Conservation (phyloP, 495 filamentous ascomycete species). For the Tuber calosporum region DNA sequence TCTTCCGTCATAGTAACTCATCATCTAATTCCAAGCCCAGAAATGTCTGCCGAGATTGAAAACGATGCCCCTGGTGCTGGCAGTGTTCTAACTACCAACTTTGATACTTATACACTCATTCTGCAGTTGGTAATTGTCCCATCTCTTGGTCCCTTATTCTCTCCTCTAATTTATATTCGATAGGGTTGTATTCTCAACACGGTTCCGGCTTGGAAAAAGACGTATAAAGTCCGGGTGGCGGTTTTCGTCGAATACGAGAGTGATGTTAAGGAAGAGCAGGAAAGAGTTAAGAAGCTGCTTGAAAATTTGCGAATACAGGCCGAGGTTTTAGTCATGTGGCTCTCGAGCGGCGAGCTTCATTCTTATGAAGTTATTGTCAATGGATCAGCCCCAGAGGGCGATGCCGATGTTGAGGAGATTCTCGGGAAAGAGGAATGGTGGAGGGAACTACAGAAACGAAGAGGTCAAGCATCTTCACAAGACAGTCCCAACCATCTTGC, state of each 20-base stretch:
- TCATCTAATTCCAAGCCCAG: slow-evolving; percentile 17
- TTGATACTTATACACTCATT: slow-evolving; percentile 85
- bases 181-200: slow-evolving; percentile 72
- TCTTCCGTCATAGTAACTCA: neutral
- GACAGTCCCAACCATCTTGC: slow-evolving; percentile 41
- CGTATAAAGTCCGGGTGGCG: slow-evolving; percentile 63
- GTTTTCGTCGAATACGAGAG: slow-evolving; percentile 88
- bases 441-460: slow-evolving; percentile 61
- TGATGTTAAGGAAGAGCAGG: slow-evolving; percentile 71
- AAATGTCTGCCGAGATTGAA: slow-evolving; percentile 70
- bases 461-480: slow-evolving; percentile 44
- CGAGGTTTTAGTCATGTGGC: slow-evolving; percentile 70
- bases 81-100: slow-evolving; percentile 77
- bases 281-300: slow-evolving; percentile 64
- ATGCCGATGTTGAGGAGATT: slow-evolving; percentile 53
- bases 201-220: slow-evolving; percentile 74
- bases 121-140: slow-evolving; percentile 53
- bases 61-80: slow-evolving; percentile 45
- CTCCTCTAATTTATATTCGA: neutral
- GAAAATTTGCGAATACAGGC: slow-evolving; percentile 77
- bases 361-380: slow-evolving; percentile 76
- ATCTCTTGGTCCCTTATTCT: neutral
- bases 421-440: slow-evolving; percentile 73
- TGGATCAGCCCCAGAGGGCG: slow-evolving; percentile 46
- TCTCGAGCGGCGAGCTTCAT: slow-evolving; percentile 63